These are phyloP conservation scores for Pyricularia pennisetigena DNA, from an alignment of 2,329 filamentous ascomycete species.

Conservation along the genomic window DNA sequence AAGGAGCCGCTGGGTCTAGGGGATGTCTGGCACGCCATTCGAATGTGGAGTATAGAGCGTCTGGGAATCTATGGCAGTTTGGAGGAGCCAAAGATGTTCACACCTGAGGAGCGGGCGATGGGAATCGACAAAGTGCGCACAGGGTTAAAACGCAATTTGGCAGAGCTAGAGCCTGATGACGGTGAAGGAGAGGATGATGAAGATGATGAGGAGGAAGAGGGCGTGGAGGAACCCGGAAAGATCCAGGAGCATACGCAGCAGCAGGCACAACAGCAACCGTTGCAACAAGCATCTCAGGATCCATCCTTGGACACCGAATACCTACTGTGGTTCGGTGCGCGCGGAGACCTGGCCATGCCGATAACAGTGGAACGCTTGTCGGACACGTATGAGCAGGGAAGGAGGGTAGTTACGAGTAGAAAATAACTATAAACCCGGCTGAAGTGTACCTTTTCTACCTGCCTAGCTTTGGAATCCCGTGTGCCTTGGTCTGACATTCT, in stretches of 20 bases:
- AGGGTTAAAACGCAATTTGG: constrained; percentile 49
- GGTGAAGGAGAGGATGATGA: constrained; percentile 47
- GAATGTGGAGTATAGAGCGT: constrained; percentile 19
- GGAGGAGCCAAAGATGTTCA: constrained; percentile 57
- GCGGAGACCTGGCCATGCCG: constrained; percentile 34
- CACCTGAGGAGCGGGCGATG: constrained; percentile 54
- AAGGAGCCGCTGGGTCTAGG: constrained; percentile 23
- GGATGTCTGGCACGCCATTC: constrained; percentile 25
- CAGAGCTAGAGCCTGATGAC: constrained; percentile 43
- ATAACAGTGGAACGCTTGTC: constrained; percentile 29
- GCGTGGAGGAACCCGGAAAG: constrained; percentile 22
- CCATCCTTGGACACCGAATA: constrained; percentile 34
- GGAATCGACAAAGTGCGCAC: constrained; percentile 65
- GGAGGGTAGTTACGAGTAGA: background rate
- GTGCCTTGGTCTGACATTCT: too few species aligned
- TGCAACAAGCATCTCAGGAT: constrained; percentile 14
- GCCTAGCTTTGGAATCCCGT: too few species aligned
- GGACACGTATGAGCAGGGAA: background rate
- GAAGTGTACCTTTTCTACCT: too few species aligned
- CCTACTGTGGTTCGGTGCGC: constrained; percentile 33
- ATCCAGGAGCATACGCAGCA: constrained; percentile 10
- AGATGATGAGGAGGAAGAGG: constrained; percentile 38
- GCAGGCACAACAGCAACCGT: constrained; percentile 16
- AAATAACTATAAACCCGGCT: background rate
- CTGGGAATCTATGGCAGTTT: constrained; percentile 26